These are phyloP conservation scores for Xylariaceae sp. DNA, from an alignment of 2,329 filamentous ascomycete genomes.

Conservation along the genomic window DNA sequence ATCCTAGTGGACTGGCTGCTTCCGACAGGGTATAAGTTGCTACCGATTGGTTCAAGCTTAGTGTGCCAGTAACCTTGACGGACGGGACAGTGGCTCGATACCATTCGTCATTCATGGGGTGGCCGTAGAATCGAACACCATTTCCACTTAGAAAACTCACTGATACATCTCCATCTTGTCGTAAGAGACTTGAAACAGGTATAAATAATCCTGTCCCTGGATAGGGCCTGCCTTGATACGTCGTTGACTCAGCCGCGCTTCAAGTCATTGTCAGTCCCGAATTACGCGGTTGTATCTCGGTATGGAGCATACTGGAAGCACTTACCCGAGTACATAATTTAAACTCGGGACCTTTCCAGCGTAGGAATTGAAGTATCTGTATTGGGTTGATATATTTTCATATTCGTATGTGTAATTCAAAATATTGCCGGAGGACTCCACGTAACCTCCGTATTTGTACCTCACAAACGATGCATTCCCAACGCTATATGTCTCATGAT, in stretches of 20 bases:
- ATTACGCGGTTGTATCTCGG: neutral
- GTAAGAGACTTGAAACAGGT: neutral
- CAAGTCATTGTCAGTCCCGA: neutral
- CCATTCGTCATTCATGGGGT: constrained; percentile 16
- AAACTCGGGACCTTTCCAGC: neutral
- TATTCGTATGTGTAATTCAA: neutral
- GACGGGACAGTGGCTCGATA: constrained; percentile 9
- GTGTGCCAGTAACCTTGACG: neutral
- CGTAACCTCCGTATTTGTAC: neutral
- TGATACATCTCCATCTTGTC: constrained; percentile 2
- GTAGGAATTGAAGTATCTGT: neutral
- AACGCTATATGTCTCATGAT: neutral
- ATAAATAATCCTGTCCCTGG: neutral
- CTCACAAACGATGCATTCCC: neutral
- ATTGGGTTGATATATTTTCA: neutral
- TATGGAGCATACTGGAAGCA: neutral
- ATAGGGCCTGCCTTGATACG: neutral
- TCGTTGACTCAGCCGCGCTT: neutral
- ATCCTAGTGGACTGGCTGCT: constrained; percentile 17
- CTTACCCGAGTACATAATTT: neutral
- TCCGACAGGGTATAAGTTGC: constrained; percentile 3
- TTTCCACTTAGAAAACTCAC: constrained; percentile 17
- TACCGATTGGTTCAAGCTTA: neutral
- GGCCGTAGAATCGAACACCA: constrained; percentile 5
- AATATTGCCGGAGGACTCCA: neutral